Conservation (phyloP, 306 rosid genomes). For the Cicer cuneatum region DNA sequence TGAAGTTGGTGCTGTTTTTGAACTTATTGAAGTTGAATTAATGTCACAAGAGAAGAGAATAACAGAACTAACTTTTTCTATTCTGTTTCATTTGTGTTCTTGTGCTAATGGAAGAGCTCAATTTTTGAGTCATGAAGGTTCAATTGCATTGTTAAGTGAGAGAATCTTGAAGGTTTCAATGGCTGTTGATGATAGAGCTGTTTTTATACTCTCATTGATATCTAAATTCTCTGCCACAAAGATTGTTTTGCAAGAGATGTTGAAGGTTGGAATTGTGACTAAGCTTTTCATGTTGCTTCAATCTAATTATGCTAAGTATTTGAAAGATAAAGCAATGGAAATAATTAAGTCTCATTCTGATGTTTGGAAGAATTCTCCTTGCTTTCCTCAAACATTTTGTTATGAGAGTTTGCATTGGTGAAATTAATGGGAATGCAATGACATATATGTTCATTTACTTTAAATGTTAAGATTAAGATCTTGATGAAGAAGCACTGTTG, state of each 20-base stretch:
- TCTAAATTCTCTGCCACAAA: constrained; percentile 56
- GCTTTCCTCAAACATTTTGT: constrained; percentile 43
- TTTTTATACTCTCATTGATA: constrained; percentile 56
- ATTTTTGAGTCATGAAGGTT: constrained; percentile 60
- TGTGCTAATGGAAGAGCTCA: constrained; percentile 72
- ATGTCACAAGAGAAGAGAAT: constrained; percentile 45
- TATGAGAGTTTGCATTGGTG: constrained; percentile 24
- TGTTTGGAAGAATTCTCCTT: constrained; percentile 68
- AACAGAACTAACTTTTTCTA: constrained; percentile 56
- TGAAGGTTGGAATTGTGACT: constrained; percentile 57
- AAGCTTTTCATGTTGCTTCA: constrained; percentile 71
- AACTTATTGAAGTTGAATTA: constrained; percentile 61
- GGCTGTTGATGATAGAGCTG: constrained; percentile 57
- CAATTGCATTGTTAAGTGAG: constrained; percentile 56
- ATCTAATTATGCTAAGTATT: constrained; percentile 45
- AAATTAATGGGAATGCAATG: neutral
- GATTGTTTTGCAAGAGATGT: constrained; percentile 65
- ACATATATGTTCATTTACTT: neutral
- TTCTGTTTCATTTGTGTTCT: constrained; percentile 58
- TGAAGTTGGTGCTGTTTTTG: constrained; percentile 52
- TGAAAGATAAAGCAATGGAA: constrained; percentile 60
- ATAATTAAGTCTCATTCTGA: constrained; percentile 55
- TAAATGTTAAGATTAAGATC: neutral
- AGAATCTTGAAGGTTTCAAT: constrained; percentile 58
- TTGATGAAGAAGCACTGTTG: constrained; percentile 2